Base-by-base conservation (phyloP, 176 grass and related monocot species). In the Aegilops sharonensis region DNA sequence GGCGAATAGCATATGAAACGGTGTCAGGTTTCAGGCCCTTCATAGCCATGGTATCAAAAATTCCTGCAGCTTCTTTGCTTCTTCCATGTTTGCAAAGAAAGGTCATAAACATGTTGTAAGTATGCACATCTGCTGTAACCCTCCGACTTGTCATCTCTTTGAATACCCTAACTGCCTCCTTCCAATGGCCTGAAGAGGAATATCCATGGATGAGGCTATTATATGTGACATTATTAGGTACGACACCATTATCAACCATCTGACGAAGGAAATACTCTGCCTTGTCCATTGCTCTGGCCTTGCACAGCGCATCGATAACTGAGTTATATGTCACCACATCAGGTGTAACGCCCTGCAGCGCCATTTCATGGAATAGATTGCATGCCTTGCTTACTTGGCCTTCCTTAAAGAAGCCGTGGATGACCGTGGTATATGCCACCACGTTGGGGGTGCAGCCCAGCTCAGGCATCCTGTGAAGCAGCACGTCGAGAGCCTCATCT, bases 391-490 rank as follows among this genome's bases (percentile, higher is more conserved):
- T 25, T 65, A 65, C 25, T 65, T 45, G 37, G 2, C 11, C 70
- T 73, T 73, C 11, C 70, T 73, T 43, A 25, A 45, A 45, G 39
- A 3, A 73, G 11, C 39, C n/a, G 4, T 45, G 5, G 11, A 73
- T 73, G 6, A 73, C 70, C 11, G 5, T 45, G 39, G 0, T 73
- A 15, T 45, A 73, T 0, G 5, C 11, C 70, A 73, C 70, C 39
- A 45, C n/a, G 39, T 25, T 1, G 2, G 70, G 70, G 21, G 39
- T 73, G 39, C 21, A 73, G 11, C 70, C 70, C 11, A 73, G 37
- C n/a, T 73, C 70, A 6, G 70, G n/a, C 70, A 73, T 73, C 39
- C 70, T 73, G 39, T 73, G 70, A 45, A 73, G 70, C n/a, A 74
- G 71, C 23, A 73, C 11, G 0, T 45, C 39, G 1, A 25, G 5